Evolutionary conservation across 441 rosid genomes (phyloP).

Genomic region (Gossypium aridum): DNA sequence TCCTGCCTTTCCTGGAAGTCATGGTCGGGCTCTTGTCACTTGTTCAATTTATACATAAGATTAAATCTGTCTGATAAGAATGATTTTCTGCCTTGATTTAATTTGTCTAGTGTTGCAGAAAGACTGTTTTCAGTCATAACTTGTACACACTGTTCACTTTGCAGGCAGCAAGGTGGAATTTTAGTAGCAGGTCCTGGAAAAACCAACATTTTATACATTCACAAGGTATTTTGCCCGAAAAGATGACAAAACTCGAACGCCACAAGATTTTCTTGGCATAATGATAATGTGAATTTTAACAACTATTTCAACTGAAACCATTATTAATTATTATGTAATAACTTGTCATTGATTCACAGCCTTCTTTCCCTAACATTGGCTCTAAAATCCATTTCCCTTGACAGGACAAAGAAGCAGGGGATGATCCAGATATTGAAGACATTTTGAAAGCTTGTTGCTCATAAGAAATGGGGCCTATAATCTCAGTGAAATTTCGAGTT

Average conservation of each 20-base stretch:
- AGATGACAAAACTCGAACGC: background rate
- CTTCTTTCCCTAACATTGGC: background rate
- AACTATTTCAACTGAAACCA: background rate
- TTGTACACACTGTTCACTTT: conserved; percentile 14
- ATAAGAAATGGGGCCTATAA: conserved; percentile 14
- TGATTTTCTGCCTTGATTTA: background rate
- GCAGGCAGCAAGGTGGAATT: conserved; percentile 96
- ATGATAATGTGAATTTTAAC: background rate
- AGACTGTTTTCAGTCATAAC: background rate
- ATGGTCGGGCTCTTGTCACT: background rate
- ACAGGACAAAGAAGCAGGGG: conserved; percentile 98
- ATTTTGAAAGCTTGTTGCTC: conserved; percentile 74
- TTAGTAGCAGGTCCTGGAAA: conserved; percentile 85
- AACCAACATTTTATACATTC: conserved; percentile 66
- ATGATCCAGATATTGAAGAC: conserved; percentile 76
- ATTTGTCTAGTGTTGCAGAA: background rate
- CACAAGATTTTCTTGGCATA: background rate
- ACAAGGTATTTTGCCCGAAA: conserved; percentile 44
- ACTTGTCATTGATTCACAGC: background rate
- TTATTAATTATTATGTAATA: background rate
- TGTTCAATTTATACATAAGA: background rate
- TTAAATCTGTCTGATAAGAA: background rate
- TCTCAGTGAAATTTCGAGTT: background rate
- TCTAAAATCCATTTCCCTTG: conserved; percentile 4
- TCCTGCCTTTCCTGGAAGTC: background rate